phyloP scores from a whole-genome alignment of 495 filamentous ascomycete species.

The Alectoria sarmentosa region DNA sequence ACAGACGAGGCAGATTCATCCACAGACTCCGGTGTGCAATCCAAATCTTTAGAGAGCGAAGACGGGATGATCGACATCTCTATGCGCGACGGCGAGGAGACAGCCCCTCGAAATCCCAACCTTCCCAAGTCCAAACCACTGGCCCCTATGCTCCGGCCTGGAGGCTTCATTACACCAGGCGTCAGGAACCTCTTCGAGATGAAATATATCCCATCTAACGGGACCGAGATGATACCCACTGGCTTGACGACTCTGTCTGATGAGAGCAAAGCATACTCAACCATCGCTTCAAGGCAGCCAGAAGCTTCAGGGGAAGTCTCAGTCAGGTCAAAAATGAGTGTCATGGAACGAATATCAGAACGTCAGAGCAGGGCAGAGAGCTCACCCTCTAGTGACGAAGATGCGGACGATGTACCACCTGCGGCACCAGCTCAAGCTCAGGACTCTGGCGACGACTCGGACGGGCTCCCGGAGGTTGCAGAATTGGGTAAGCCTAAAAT shows the following conservation, averaged over 20 bases:
- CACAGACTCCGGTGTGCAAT: constrained; percentile 61
- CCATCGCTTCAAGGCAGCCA: constrained; percentile 46
- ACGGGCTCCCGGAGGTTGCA: constrained; percentile 24
- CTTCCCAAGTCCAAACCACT: constrained; percentile 28
- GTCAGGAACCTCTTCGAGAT: constrained; percentile 68
- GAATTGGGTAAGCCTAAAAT: constrained; percentile 18
- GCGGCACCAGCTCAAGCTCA: constrained; percentile 13
- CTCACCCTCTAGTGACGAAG: constrained; percentile 32
- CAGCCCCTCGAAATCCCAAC: constrained; percentile 24
- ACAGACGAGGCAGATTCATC: constrained; percentile 68
- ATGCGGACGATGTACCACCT: constrained; percentile 25
- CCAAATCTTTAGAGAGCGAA: constrained; percentile 76
- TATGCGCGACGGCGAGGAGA: constrained; percentile 57
- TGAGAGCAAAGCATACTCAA: constrained; percentile 48
- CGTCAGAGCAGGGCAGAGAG: constrained; percentile 17
- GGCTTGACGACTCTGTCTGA: constrained; percentile 53
- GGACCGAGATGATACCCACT: constrained; percentile 49
- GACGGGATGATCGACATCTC: constrained; percentile 88
- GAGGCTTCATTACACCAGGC: constrained; percentile 41
- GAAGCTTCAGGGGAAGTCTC: not conserved
- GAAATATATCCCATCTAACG: constrained; percentile 45
- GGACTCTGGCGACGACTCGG: constrained; percentile 29
- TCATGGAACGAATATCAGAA: constrained; percentile 11
- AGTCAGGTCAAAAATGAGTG: constrained; percentile 5
- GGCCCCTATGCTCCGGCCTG: constrained; percentile 42